Evolutionary conservation across 495 filamentous ascomycete genomes (phyloP).

Genomic region (Neurospora discreta): DNA sequence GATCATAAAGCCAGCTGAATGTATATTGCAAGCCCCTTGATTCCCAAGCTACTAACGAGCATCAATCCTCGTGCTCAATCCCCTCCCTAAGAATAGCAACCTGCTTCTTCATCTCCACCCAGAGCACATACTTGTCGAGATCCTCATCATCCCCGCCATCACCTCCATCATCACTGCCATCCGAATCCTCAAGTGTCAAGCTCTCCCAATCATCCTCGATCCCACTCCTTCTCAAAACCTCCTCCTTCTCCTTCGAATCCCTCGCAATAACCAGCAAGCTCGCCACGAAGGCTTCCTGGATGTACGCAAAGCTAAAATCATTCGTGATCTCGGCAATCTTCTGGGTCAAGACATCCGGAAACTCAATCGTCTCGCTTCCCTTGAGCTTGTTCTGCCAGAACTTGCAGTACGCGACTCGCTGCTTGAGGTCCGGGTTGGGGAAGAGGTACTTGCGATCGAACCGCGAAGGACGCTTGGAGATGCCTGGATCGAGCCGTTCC

Average conservation of each 20-base stretch:
- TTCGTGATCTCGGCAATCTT: constrained; percentile 48
- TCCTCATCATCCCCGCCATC: constrained; percentile 21
- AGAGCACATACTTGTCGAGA: constrained; percentile 36
- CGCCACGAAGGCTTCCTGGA: constrained; percentile 55
- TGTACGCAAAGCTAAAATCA: constrained; percentile 53
- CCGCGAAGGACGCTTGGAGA: constrained; percentile 51
- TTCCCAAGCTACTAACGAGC: too few species aligned
- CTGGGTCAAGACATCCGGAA: constrained; percentile 40
- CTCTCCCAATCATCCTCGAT: constrained; percentile 13
- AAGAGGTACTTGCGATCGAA: constrained; percentile 59
- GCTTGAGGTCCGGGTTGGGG: constrained; percentile 38
- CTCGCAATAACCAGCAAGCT: constrained; percentile 42
- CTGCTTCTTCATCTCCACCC: constrained; percentile 47
- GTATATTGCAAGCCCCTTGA: too few species aligned
- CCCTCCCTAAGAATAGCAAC: constrained; percentile 42
- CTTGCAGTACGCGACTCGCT: constrained; percentile 45
- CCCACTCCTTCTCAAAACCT: not conserved
- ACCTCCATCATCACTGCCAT: constrained; percentile 7
- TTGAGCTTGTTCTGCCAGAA: constrained; percentile 49
- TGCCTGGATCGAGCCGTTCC: constrained; percentile 48
- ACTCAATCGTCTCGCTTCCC: constrained; percentile 42
- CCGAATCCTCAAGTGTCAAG: not conserved
- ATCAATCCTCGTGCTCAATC: constrained; percentile 29
- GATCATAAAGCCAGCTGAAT: too few species aligned
- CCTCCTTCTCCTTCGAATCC: constrained; percentile 6